Conservation (phyloP, 768 basidiomycete genomes). For the Mycena crocata region DNA sequence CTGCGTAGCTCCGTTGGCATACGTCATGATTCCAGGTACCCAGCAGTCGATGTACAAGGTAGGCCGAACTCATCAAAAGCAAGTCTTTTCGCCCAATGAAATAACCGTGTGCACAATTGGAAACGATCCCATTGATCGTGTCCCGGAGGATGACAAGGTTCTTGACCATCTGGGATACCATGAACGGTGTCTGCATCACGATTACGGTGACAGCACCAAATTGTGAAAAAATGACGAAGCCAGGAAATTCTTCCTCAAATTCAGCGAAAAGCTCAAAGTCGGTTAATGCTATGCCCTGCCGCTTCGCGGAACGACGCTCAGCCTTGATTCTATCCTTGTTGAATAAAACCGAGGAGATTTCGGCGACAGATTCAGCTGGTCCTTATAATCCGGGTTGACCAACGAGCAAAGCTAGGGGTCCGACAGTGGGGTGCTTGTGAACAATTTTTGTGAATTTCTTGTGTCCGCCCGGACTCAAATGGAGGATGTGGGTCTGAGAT, state of each 20-base stretch:
- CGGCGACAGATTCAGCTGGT: conserved; percentile 36
- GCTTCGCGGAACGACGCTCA: too few species aligned
- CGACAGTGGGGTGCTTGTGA: conserved; percentile 14
- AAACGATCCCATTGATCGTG: conserved; percentile 39
- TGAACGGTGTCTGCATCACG: background rate
- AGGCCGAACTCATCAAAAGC: conserved; percentile 39
- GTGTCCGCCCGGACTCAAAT: background rate
- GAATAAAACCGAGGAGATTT: conserved; percentile 31
- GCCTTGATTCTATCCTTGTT: conserved; percentile 33
- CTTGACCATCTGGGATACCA: background rate
- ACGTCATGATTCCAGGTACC: conserved; percentile 47
- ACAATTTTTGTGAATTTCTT: background rate
- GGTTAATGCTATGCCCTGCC: too few species aligned
- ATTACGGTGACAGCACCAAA: background rate
- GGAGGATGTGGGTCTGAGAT: background rate
- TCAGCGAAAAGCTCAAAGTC: too few species aligned
- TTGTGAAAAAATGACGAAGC: background rate
- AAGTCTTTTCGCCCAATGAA: conserved; percentile 34
- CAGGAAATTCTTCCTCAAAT: background rate
- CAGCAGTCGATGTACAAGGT: conserved; percentile 27
- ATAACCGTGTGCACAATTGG: conserved; percentile 44
- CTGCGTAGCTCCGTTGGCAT: conserved; percentile 46
- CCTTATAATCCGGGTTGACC: conserved; percentile 35
- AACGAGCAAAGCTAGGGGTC: conserved; percentile 20
- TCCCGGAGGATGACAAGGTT: background rate